These are phyloP conservation scores for Solanum hybrid DNA, from an alignment of 305 asterid genomes.

Conservation along the genomic window DNA sequence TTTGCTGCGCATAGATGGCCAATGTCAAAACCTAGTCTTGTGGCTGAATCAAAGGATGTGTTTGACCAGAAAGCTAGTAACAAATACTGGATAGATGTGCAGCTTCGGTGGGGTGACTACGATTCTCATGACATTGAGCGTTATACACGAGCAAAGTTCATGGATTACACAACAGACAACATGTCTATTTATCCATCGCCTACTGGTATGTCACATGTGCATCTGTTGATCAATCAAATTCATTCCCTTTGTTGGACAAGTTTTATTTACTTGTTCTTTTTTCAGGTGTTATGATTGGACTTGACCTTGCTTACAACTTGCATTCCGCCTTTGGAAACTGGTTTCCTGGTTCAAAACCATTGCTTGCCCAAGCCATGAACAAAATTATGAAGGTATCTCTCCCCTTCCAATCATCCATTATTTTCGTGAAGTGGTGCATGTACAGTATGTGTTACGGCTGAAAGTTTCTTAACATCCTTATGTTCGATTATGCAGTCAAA, in stretches of 20 bases:
- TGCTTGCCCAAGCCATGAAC: conserved; percentile 99
- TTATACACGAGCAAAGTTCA: conserved; percentile 90
- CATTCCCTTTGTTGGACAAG: not conserved
- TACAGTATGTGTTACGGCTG: not conserved
- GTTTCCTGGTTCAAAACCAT: conserved; percentile 99
- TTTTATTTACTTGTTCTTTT: not conserved
- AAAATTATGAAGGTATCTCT: conserved; percentile 92
- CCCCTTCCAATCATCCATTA: not conserved
- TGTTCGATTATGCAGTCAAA: conserved; percentile 60
- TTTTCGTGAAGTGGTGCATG: not conserved
- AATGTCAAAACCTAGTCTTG: conserved; percentile 99
- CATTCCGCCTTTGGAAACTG: conserved; percentile 99
- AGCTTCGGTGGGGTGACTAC: conserved; percentile 99
- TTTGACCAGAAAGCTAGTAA: conserved; percentile 98
- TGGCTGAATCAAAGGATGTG: conserved; percentile 97
- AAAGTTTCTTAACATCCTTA: not conserved
- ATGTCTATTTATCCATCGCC: conserved; percentile 99
- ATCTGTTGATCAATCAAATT: not conserved
- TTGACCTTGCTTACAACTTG: conserved; percentile 91
- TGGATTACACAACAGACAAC: conserved; percentile 98
- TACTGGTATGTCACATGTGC: conserved; percentile 44
- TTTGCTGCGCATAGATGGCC: conserved; percentile 99
- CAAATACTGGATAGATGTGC: conserved; percentile 98
- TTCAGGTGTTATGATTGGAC: conserved; percentile 97
- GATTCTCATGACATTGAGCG: conserved; percentile 98